Base-by-base conservation (phyloP, 179 eudicot species). In the Silene noctiflora region DNA sequence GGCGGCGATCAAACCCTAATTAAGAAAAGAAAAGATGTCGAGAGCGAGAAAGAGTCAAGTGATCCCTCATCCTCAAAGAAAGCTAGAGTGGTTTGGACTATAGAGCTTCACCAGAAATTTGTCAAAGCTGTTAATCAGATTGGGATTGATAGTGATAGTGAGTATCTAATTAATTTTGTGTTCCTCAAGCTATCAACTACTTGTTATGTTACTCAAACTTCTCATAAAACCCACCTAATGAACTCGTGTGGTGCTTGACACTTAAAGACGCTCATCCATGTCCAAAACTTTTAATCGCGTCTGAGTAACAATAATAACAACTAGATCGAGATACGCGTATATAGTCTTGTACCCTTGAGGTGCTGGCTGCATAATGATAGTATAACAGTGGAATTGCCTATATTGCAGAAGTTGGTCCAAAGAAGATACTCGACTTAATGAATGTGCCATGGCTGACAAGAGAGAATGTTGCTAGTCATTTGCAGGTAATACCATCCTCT, bases 381-480 rank as follows among this genome's bases (percentile, higher is more conserved):
- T 66, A 17, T 77, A 62, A 81, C 79, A 67, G 21, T 29, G 56
- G 13, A 58, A 67, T 31, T 76, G 27, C 79, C 65, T 80, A 19
- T 77, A 75, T 82, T 81, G 84, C 96, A 96, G 99, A 91, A 84
- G 94, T 91, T 25, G 99, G 97, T 64, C 99, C 98, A 2, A 96
- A 96, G 85, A 93, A 89, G 80, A 91, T 96, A 73, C 91, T 96
- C 33, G 99, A 96, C 84, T 67, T 91, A 82, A 96, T 93, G 99
- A 90, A 87, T 59, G 93, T 96, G n/a, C 91, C 97, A 9, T 83
- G 98, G 98, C 72, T 93, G 76, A 90, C 98, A 10, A 87, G 99
- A 83, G 99, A 96, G 81, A 96, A 96, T 75, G 98, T 96, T 39
- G 99, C 99, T 19, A 96, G 98, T 86, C 99, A 96, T 83, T 86